Conservation (phyloP, 805 yeast species). For the Saccharomycopsis selenospora region DNA sequence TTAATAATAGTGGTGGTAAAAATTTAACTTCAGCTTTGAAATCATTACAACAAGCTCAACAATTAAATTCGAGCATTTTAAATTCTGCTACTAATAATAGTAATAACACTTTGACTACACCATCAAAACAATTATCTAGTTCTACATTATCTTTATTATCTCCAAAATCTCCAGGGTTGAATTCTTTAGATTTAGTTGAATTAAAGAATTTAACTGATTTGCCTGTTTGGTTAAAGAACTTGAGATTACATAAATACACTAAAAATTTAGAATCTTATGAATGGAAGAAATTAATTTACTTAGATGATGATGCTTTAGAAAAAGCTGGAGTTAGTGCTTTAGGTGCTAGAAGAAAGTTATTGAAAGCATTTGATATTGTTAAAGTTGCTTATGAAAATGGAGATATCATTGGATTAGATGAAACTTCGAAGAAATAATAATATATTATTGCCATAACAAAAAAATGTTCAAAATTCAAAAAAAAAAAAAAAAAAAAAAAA, state of each 20-base stretch:
- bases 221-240: slow-evolving; percentile 86
- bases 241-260: slow-evolving; percentile 91
- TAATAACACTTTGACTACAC: slow-evolving; percentile 18
- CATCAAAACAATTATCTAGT: slow-evolving; percentile 12
- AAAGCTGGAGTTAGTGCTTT: slow-evolving; percentile 82
- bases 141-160: slow-evolving; percentile 17
- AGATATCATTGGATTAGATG: slow-evolving; percentile 12
- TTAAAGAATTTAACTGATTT: slow-evolving; percentile 60
- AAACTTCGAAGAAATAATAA: too few relatives aligned
- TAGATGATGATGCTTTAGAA: slow-evolving; percentile 63
- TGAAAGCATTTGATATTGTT: slow-evolving; percentile 86
- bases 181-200: slow-evolving; percentile 45
- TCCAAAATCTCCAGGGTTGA: slow-evolving; percentile 38
- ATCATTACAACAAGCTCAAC: slow-evolving; percentile 12
- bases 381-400: slow-evolving; percentile 45
- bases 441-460: too few relatives aligned
- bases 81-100: slow-evolving; percentile 14
- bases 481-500: too few relatives aligned
- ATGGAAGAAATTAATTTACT: slow-evolving; percentile 74
- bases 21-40: slow-evolving; percentile 17
- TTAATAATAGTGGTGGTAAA: background rate
- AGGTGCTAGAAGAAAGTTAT: slow-evolving; percentile 90
- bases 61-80: slow-evolving; percentile 6
- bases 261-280: slow-evolving; percentile 64
- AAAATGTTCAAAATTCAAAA: too few relatives aligned